Percentiles rank a stretch among this genome's conserved stretches.
These are phyloP conservation scores for Mycosphaerella sp. DNA, from an alignment of 2,329 filamentous ascomycete species.

Conservation along the genomic window DNA sequence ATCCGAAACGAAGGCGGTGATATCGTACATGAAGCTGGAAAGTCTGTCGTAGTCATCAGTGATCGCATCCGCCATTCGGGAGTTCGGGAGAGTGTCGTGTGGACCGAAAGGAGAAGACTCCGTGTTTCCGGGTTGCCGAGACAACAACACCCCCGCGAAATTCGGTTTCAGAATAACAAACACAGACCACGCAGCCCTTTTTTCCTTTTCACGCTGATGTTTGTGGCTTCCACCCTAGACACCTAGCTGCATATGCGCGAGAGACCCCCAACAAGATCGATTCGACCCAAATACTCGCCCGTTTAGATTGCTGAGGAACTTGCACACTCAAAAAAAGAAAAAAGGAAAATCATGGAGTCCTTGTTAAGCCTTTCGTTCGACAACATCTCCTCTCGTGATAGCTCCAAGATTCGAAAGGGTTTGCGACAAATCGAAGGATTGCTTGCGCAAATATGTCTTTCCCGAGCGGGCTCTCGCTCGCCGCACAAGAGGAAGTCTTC, in stretches of 20 bases:
- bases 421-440: conserved; percentile 90
- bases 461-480: conserved; percentile 36
- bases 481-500: conserved; percentile 37
- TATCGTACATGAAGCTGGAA: too few species aligned
- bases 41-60: too few species aligned
- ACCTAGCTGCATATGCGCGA: conserved; percentile 18
- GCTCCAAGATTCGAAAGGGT: conserved; percentile 84
- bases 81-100: too few species aligned
- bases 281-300: conserved; percentile 3
- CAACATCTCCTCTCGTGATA: conserved; percentile 89
- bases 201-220: too few species aligned
- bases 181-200: not conserved
- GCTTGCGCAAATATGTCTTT: conserved; percentile 88
- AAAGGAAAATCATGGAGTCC: conserved; percentile 62
- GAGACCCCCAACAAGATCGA: not conserved
- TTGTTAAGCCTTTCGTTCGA: conserved; percentile 90
- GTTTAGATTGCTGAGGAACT: conserved; percentile 2
- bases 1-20: too few species aligned
- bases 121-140: not conserved
- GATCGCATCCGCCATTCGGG: too few species aligned
- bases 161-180: not conserved
- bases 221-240: conserved; percentile 1
- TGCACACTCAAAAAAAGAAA: conserved; percentile 13
- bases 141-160: not conserved
- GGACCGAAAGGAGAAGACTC: not conserved